Evolutionary conservation across 257 asterid species (phyloP), one percentile per base, ranked within the genome.

Genomic region (Capsicum baccatum): DNA sequence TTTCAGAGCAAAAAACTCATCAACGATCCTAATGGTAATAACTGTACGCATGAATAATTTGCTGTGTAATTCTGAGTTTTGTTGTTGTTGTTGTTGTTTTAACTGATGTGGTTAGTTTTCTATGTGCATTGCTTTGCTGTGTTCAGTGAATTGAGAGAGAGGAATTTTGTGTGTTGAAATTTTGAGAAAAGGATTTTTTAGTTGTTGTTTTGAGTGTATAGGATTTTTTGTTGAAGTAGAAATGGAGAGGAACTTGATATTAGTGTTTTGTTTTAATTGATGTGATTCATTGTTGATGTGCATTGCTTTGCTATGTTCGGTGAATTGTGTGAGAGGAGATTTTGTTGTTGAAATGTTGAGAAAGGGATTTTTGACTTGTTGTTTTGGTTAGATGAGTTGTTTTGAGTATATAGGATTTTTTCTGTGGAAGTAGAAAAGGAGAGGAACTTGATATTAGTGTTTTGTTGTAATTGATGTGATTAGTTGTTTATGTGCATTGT

Each of bases 1-100:
- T 94, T 79, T 56, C 92, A 82, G 78, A 84, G 93, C 90, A 96
- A 93, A 89, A 96, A 96, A 86, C 98, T 96, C 92, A 94, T 96
- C 86, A 93, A 94, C 90, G 92, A 96, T 83, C 99, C 99, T 2
- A 92, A 92, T 89, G 93, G 99, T 95, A 85, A 44, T 6, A 44
- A 87, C 55, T 83, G 16, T 21, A 35, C 37, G 82, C 33, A 50
- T 26, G 3, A 8, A 54, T 26, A 52, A 54, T 52, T 52, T 76
- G 37, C 9, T 54, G 14, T 76, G 8, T 54, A 14, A 9, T 70
- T 44, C 7, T 70, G 42, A 57, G 33, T 82, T 35, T 44, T 39
- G 62, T 50, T 79, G 13, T 59, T 68, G 13, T 59, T 68, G 58
- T 50, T 79, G 13, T 59, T 68, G 39, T 63, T 19, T 58, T 15